A percentile compares a stretch with the other conserved stretches of the same genome.
These are phyloP conservation scores for Bondarzewia mesenterica DNA, from an alignment of 1,284 basidiomycete species.

Conservation along the genomic window DNA sequence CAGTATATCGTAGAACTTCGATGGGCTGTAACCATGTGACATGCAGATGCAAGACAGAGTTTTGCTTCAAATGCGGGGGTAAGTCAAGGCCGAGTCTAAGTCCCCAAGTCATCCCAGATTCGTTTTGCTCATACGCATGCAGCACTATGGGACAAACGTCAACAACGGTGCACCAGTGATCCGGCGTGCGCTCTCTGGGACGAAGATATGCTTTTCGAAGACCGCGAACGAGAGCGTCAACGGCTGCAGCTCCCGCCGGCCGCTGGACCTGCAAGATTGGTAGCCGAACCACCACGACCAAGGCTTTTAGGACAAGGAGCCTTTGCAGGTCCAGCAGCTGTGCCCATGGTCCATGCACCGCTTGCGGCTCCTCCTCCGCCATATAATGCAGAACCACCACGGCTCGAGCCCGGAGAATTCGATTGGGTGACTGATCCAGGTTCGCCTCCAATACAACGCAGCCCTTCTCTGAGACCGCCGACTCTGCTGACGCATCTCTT, in stretches of 20 bases:
- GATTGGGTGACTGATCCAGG: conserved; percentile 28
- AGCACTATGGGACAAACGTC: conserved; percentile 22
- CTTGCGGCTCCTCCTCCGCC: conserved; percentile 1
- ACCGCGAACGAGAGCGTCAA: conserved; percentile 23
- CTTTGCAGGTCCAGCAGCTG: no score
- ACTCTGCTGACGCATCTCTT: neutral
- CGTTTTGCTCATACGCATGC: neutral
- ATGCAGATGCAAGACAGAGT: conserved; percentile 27
- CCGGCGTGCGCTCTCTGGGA: conserved; percentile 33
- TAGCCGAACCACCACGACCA: no score
- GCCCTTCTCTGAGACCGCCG: neutral
- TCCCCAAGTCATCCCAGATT: neutral
- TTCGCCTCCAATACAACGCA: conserved; percentile 11
- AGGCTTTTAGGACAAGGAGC: no score
- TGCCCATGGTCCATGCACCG: neutral
- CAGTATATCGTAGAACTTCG: conserved; percentile 26
- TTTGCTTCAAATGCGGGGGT: conserved; percentile 33
- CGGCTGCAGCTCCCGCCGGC: neutral
- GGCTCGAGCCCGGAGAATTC: conserved; percentile 12
- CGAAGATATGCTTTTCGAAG: conserved; percentile 30
- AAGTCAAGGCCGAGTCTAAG: conserved; percentile 13
- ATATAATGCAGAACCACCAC: neutral
- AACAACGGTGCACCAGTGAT: conserved; percentile 22
- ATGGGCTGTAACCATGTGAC: conserved; percentile 33
- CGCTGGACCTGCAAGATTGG: no score